Percentiles rank a stretch among this genome's conserved stretches.
Evolutionary conservation across 2,329 filamentous ascomycete genomes (phyloP).

Genomic region (Cladosporium cucumerinum): DNA sequence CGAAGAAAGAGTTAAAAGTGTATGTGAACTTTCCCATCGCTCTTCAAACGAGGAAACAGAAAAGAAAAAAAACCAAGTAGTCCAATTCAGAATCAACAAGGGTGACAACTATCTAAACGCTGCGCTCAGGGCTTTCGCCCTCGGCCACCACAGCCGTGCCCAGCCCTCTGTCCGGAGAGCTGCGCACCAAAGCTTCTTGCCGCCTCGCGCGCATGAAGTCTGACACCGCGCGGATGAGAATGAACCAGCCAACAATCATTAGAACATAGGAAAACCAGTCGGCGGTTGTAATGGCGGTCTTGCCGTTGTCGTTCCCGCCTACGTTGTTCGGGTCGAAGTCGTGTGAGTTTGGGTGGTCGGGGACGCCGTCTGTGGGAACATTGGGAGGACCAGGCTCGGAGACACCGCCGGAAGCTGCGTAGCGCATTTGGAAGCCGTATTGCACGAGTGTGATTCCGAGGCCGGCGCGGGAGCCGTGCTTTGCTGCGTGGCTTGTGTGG

Average conservation of each 20-base stretch:
- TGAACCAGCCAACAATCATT: constrained; percentile 98
- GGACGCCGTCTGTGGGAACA: constrained; percentile 48
- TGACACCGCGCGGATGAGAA: constrained; percentile 87
- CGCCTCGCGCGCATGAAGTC: constrained; percentile 84
- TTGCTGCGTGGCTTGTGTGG: constrained; percentile 95
- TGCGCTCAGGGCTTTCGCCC: constrained; percentile 72
- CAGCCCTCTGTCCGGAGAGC: constrained; percentile 85
- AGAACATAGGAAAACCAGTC: constrained; percentile 90
- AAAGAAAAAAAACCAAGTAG: neutral
- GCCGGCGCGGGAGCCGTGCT: constrained; percentile 92
- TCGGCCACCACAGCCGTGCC: constrained; percentile 82
- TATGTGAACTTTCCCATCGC: neutral
- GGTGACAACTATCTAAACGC: constrained; percentile 34
- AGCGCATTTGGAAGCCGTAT: constrained; percentile 93
- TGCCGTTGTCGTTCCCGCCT: constrained; percentile 35
- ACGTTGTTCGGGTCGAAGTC: constrained; percentile 76
- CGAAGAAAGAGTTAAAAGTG: neutral
- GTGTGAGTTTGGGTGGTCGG: constrained; percentile 85
- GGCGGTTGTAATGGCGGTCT: constrained; percentile 60
- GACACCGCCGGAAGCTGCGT: constrained; percentile 38
- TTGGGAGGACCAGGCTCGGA: constrained; percentile 22
- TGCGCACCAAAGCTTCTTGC: constrained; percentile 89
- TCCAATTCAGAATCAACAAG: neutral
- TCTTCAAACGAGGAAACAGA: neutral
- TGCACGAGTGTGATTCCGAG: constrained; percentile 94